phyloP scores from a whole-genome alignment of 2,329 filamentous ascomycete species.

The Helotiales sp. region DNA sequence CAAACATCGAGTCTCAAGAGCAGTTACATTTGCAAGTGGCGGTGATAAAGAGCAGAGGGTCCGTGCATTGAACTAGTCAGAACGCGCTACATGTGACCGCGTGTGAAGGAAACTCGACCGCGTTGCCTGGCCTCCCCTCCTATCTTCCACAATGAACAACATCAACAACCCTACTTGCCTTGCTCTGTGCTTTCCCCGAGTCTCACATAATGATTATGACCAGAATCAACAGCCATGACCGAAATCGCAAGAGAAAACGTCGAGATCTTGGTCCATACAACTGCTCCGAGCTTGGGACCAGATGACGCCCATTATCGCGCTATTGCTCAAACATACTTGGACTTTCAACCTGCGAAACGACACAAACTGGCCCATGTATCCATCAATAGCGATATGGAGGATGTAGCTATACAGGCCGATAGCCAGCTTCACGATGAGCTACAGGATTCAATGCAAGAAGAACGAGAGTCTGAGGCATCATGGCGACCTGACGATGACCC shows the following conservation, averaged over 20 bases:
- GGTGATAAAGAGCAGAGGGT: too few species aligned
- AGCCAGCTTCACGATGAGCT: constrained; percentile 30
- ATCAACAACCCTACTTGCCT: background rate
- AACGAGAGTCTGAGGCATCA: constrained; percentile 26
- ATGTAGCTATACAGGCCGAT: constrained; percentile 45
- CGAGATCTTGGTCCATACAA: constrained; percentile 35
- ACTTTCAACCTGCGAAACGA: constrained; percentile 27
- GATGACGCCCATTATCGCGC: constrained; percentile 35
- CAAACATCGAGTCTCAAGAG: too few species aligned
- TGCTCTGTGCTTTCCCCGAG: background rate
- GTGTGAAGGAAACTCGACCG: background rate
- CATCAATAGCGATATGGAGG: constrained; percentile 36
- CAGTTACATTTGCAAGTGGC: too few species aligned
- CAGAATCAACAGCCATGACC: constrained; percentile 19
- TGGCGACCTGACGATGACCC: constrained; percentile 22
- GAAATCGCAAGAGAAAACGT: constrained; percentile 25
- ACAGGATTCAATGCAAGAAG: constrained; percentile 19
- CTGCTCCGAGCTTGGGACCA: constrained; percentile 32
- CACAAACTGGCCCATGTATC: constrained; percentile 10
- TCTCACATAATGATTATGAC: constrained; percentile 6
- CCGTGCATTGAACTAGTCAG: background rate
- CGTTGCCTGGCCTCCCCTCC: background rate
- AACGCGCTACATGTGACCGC: background rate
- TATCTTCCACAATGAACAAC: background rate
- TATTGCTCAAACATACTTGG: constrained; percentile 33